phyloP scores from a whole-genome alignment of 345 rosid species.

The Aquilaria yunnanensis region DNA sequence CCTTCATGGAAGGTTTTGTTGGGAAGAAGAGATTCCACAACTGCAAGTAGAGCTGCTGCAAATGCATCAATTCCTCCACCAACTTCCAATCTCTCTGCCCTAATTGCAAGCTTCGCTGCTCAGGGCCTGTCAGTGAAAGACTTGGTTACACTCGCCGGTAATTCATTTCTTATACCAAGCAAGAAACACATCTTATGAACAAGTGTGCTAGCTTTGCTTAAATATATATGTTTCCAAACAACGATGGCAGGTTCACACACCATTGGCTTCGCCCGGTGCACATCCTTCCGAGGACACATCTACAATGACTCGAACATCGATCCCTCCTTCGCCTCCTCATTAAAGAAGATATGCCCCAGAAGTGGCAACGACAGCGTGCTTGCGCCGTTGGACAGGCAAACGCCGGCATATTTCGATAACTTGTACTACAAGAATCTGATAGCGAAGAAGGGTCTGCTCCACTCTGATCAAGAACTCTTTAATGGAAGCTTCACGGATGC shows the following conservation, averaged over 20 bases:
- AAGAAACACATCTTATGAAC: neutral
- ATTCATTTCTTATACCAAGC: neutral
- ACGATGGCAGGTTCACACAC: conserved; percentile 23
- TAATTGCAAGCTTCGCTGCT: conserved; percentile 28
- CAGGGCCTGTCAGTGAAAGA: conserved; percentile 35
- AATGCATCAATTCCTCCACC: conserved; percentile 31
- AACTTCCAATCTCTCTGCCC: conserved; percentile 25
- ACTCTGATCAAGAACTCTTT: conserved; percentile 34
- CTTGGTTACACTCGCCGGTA: conserved; percentile 42
- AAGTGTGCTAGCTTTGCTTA: neutral
- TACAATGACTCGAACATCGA: conserved; percentile 29
- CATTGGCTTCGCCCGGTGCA: conserved; percentile 32
- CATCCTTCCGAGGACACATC: conserved; percentile 16
- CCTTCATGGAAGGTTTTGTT: conserved; percentile 34
- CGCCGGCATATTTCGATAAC: conserved; percentile 20
- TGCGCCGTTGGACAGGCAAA: conserved; percentile 18
- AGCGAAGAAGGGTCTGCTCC: conserved; percentile 31
- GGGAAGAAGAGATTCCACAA: conserved; percentile 43
- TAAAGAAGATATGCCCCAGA: conserved; percentile 13
- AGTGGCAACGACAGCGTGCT: conserved; percentile 19
- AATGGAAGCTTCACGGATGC: conserved; percentile 19
- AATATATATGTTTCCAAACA: too few species aligned
- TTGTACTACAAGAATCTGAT: conserved; percentile 27
- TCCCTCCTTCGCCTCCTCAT: conserved; percentile 17
- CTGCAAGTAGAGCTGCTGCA: conserved; percentile 30